A percentile compares a stretch with the other conserved stretches of the same genome.
These are phyloP conservation scores for Ceratonia siliqua DNA, from an alignment of 306 rosid genomes.

Conservation along the genomic window DNA sequence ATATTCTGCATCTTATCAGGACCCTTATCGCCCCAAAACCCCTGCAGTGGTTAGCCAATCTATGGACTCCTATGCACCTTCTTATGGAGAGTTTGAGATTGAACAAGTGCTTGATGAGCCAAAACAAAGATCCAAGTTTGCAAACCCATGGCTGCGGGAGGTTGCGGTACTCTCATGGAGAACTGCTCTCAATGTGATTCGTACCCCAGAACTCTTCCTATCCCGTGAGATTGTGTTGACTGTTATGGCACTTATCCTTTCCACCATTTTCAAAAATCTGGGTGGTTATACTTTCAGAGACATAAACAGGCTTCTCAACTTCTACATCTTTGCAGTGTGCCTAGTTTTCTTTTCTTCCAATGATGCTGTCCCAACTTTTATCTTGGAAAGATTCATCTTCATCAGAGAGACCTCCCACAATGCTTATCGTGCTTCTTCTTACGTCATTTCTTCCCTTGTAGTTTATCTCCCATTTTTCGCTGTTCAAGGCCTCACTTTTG, in stretches of 20 bases:
- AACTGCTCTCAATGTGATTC: slow-evolving; percentile 68
- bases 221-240: slow-evolving; percentile 82
- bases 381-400: slow-evolving; percentile 89
- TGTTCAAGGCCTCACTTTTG: slow-evolving; percentile 84
- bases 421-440: slow-evolving; percentile 88
- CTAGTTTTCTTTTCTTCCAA: slow-evolving; percentile 91
- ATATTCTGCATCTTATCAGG: slow-evolving; percentile 50
- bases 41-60: slow-evolving; percentile 48
- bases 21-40: slow-evolving; percentile 39
- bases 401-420: slow-evolving; percentile 87
- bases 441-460: slow-evolving; percentile 73
- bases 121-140: slow-evolving; percentile 55
- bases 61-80: slow-evolving; percentile 43
- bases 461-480: slow-evolving; percentile 93
- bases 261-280: slow-evolving; percentile 61
- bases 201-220: slow-evolving; percentile 88
- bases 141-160: slow-evolving; percentile 87
- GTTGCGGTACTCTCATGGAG: slow-evolving; percentile 81
- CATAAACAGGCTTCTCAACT: slow-evolving; percentile 77
- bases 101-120: slow-evolving; percentile 66
- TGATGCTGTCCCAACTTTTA: slow-evolving; percentile 91
- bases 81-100: slow-evolving; percentile 47
- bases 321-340: slow-evolving; percentile 87
- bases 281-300: slow-evolving; percentile 51
- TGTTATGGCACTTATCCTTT: slow-evolving; percentile 76